Evolutionary conservation across 495 filamentous ascomycete genomes (phyloP), one percentile per base, ranked within the genome.

Genomic region (Aspergillus hancockii): DNA sequence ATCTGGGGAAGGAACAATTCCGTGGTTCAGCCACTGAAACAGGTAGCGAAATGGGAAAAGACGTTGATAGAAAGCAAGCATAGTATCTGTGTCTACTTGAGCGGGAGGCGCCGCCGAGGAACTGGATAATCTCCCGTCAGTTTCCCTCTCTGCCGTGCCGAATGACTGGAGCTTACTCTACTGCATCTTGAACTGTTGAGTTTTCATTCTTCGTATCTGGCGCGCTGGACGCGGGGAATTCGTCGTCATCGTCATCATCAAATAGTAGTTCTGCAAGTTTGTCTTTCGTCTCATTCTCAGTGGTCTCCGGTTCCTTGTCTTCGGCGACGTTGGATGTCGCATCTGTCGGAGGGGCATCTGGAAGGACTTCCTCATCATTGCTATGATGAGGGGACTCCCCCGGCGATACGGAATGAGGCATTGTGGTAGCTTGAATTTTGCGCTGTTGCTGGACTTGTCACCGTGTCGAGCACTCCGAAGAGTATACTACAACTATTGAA

Each of bases 21-120:
- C 90, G 71, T 99, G 94, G 68, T 98, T 98, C 18, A 99, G 84
- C 94, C 94, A 99, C 72, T 97, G 93, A 75, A 97, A 98, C 23
- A 97, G 86, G 63, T 90, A 88, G 32, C 94, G 88, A 79, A 95
- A 99, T 8, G 94, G 94, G 70, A 98, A 98, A 38, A 98, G 84
- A 41, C 94, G 91, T 68, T 95, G 90, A 67, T 99, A 99, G 74
- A 97, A 99, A 30, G 85, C 87, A 57, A 89, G 83, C 85, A 98
- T 89, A 14, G 93, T 79, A 64, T 92, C 90, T 8, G 89, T 84
- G 63, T 96, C 90, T 1, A 89, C 88, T 51, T 74, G 69, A 2
- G 70, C 60, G n/a, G 70, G 66, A 57, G 63, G 64, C 47, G 69
- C 64, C 7, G 64, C 66, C 19, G 67, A 64, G 3, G 55, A 32